Conservation (phyloP, 2,329 filamentous ascomycete genomes). For the Arachnomyces sp. region DNA sequence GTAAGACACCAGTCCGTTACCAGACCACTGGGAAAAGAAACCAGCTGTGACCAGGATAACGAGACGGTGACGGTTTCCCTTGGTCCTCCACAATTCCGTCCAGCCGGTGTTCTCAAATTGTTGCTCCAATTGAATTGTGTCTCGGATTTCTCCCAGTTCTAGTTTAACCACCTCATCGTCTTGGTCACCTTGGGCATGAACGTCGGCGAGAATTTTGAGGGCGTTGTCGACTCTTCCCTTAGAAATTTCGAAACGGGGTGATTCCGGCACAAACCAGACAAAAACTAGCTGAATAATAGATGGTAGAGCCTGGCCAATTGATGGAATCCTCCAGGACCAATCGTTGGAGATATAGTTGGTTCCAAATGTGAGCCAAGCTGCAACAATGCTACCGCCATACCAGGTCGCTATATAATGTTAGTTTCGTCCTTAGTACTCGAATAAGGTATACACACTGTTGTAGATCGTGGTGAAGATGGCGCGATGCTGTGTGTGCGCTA, state of each 20-base stretch:
- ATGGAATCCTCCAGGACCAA: constrained; percentile 43
- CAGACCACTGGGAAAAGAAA: constrained; percentile 53
- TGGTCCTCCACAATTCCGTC: constrained; percentile 36
- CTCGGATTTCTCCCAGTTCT: constrained; percentile 32
- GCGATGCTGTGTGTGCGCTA: constrained; percentile 24
- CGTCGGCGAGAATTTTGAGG: constrained; percentile 24
- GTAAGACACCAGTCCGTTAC: constrained; percentile 40
- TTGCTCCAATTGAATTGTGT: constrained; percentile 38
- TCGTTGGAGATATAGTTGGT: constrained; percentile 29
- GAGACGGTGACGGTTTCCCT: constrained; percentile 49
- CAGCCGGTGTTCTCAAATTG: constrained; percentile 42
- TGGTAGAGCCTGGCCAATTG: constrained; percentile 53
- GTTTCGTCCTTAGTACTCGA: neutral
- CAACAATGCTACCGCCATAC: constrained; percentile 42
- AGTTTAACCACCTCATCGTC: constrained; percentile 23
- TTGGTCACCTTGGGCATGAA: constrained; percentile 35
- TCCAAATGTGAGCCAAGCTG: constrained; percentile 36
- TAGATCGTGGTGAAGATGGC: constrained; percentile 21
- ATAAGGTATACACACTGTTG: constrained; percentile 7
- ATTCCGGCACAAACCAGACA: constrained; percentile 60
- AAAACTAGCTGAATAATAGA: constrained; percentile 47
- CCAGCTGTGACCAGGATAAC: constrained; percentile 48
- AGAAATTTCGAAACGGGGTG: constrained; percentile 45
- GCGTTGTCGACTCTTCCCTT: constrained; percentile 24
- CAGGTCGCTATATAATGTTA: constrained; percentile 27